Conservation (phyloP, 768 basidiomycete species). For the Termitomyces heimii region DNA sequence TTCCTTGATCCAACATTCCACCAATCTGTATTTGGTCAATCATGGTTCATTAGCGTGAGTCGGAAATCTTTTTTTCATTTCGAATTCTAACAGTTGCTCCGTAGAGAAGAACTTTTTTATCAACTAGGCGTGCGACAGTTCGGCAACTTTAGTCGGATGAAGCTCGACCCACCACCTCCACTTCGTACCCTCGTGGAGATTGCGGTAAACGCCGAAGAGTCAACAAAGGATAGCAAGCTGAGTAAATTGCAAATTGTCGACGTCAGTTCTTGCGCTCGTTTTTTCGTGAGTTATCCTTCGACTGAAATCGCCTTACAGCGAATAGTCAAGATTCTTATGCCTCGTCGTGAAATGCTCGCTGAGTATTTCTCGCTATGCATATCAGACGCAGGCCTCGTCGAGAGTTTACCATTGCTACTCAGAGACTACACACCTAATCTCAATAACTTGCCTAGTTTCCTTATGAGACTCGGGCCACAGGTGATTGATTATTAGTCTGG, state of each 20-base stretch:
- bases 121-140: conserved; percentile 92
- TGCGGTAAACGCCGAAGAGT: conserved; percentile 67
- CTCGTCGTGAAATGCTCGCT: conserved; percentile 73
- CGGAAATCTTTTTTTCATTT: neutral
- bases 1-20: conserved; percentile 82
- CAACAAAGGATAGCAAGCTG: conserved; percentile 49
- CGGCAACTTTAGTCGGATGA: conserved; percentile 69
- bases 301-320: conserved; percentile 32
- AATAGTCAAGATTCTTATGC: conserved; percentile 55
- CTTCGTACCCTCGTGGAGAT: conserved; percentile 67
- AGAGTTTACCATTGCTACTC: conserved; percentile 76
- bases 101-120: conserved; percentile 91
- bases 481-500: conserved; percentile 32
- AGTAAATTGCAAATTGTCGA: conserved; percentile 62
- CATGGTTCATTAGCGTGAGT: conserved; percentile 80
- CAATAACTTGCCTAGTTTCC: conserved; percentile 81
- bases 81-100: neutral
- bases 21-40: conserved; percentile 86
- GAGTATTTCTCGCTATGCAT: conserved; percentile 89
- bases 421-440: conserved; percentile 88
- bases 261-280: conserved; percentile 36
- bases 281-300: neutral
- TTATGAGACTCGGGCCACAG: conserved; percentile 91
- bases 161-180: conserved; percentile 77
- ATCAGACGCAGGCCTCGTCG: conserved; percentile 57